Percentiles rank a stretch among this genome's conserved stretches.
Conservation (phyloP, 805 yeast species). For the Kluyveromyces wickerhamii region DNA sequence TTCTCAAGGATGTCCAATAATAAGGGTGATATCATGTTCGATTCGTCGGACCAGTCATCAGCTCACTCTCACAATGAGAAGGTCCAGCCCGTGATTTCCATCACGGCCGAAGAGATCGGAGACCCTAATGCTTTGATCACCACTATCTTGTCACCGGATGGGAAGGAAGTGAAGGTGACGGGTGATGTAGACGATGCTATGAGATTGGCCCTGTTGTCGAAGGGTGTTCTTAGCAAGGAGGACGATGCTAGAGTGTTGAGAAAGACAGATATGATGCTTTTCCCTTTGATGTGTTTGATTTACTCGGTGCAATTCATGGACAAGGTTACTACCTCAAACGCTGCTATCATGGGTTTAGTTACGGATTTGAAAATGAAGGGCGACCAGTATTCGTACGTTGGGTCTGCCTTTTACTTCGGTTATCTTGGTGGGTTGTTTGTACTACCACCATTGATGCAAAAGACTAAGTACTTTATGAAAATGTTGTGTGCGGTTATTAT, state of each 20-base stretch:
- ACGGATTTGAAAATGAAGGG: slow-evolving; percentile 36
- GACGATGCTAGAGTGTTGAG: slow-evolving; percentile 28
- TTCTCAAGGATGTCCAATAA: too few relatives aligned
- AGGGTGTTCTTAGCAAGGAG: slow-evolving; percentile 21
- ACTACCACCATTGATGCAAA: slow-evolving; percentile 30
- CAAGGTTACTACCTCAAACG: slow-evolving; percentile 40
- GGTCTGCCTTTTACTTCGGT: slow-evolving; percentile 52
- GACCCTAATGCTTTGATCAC: slow-evolving; percentile 5
- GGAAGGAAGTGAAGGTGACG: slow-evolving; percentile 17
- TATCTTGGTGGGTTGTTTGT: slow-evolving; percentile 33
- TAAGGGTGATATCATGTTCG: background rate
- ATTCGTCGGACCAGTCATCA: slow-evolving; percentile 2
- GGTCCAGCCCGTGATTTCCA: slow-evolving; percentile 7
- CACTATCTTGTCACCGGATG: slow-evolving; percentile 10
- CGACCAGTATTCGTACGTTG: slow-evolving; percentile 40
- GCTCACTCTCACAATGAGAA: slow-evolving; percentile 4
- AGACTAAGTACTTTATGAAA: slow-evolving; percentile 43
- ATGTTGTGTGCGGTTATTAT: slow-evolving; percentile 38
- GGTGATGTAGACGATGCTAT: slow-evolving; percentile 40
- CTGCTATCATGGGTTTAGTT: slow-evolving; percentile 41
- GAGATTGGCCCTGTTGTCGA: slow-evolving; percentile 29
- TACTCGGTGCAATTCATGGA: slow-evolving; percentile 49
- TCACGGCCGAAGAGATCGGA: slow-evolving; percentile 8
- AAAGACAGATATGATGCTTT: slow-evolving; percentile 40
- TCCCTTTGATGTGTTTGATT: slow-evolving; percentile 39